Evolutionary conservation across 2,329 filamentous ascomycete species (phyloP).

Genomic region (Graphilbum sp.): DNA sequence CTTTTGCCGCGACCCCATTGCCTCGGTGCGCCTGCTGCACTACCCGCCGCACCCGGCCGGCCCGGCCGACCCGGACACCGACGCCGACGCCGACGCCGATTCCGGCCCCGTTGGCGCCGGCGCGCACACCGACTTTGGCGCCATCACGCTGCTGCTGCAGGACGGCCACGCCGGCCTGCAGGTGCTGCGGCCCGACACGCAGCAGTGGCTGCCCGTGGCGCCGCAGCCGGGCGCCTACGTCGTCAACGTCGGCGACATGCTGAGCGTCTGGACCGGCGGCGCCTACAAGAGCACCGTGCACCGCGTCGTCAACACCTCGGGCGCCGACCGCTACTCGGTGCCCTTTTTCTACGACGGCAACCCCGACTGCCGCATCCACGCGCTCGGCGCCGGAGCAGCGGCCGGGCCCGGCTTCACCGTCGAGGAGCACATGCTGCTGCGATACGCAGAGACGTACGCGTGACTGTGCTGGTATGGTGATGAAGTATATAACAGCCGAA

Average conservation of each 20-base stretch:
- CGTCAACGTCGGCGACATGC: slow-evolving; percentile 33
- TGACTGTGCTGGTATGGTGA: too few relatives aligned
- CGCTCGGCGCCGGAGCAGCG: not conserved
- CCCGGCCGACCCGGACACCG: too few relatives aligned
- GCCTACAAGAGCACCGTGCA: slow-evolving; percentile 36
- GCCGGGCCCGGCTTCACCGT: not conserved
- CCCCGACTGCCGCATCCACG: slow-evolving; percentile 9
- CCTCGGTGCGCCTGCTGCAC: slow-evolving; percentile 28
- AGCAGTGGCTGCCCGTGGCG: slow-evolving; percentile 27
- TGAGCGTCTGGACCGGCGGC: slow-evolving; percentile 32
- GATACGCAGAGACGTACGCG: too few relatives aligned
- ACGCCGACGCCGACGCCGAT: slow-evolving; percentile 10
- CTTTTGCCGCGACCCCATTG: slow-evolving; percentile 25
- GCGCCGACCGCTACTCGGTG: slow-evolving; percentile 34
- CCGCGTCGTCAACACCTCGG: slow-evolving; percentile 34
- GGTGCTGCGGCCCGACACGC: slow-evolving; percentile 22
- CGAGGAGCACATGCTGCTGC: not conserved
- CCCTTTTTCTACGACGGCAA: slow-evolving; percentile 39
- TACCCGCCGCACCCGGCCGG: slow-evolving; percentile 31
- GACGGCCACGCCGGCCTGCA: slow-evolving; percentile 31
- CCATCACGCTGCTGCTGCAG: slow-evolving; percentile 35
- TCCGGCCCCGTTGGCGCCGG: slow-evolving; percentile 15
- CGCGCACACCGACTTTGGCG: slow-evolving; percentile 37
- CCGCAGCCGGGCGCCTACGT: slow-evolving; percentile 29
- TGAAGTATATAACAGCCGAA: too few relatives aligned